Evolutionary conservation across 768 basidiomycete genomes (phyloP).

Genomic region (Trametes cinnabarina): DNA sequence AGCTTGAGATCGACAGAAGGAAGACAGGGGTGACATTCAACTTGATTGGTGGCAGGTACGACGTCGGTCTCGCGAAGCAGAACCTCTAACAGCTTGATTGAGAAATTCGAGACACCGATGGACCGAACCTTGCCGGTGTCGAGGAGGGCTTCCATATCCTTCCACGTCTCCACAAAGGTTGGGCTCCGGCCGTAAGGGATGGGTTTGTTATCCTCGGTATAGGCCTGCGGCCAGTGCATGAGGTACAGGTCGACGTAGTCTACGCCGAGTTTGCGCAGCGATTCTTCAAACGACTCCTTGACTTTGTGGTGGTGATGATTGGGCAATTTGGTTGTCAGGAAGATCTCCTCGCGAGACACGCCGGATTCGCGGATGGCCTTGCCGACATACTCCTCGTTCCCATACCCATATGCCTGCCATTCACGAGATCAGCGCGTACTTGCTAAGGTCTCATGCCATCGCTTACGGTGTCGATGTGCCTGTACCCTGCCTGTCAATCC

Average conservation of each 20-base stretch:
- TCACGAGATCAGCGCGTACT: too few species aligned
- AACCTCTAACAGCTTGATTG: conserved; percentile 41
- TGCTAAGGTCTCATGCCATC: too few species aligned
- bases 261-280: conserved; percentile 34
- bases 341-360: conserved; percentile 42
- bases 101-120: conserved; percentile 61
- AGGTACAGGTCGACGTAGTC: conserved; percentile 43
- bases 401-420: conserved; percentile 6
- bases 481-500: conserved; percentile 60
- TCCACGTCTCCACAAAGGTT: conserved; percentile 44
- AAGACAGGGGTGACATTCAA: conserved; percentile 48
- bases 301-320: conserved; percentile 36
- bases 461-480: conserved; percentile 55
- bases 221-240: conserved; percentile 50
- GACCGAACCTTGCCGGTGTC: conserved; percentile 47
- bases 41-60: conserved; percentile 47
- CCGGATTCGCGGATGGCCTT: conserved; percentile 56
- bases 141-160: conserved; percentile 52
- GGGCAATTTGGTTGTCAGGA: conserved; percentile 27
- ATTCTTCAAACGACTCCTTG: conserved; percentile 34
- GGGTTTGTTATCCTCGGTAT: conserved; percentile 25
- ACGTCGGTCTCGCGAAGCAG: conserved; percentile 40
- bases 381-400: conserved; percentile 80
- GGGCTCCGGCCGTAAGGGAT: conserved; percentile 29
- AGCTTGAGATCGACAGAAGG: conserved; percentile 46